Percentiles rank a stretch among this genome's conserved stretches.
Evolutionary conservation across 176 grass and related monocot genomes (phyloP).

Genomic region (Elymus sibiricus): DNA sequence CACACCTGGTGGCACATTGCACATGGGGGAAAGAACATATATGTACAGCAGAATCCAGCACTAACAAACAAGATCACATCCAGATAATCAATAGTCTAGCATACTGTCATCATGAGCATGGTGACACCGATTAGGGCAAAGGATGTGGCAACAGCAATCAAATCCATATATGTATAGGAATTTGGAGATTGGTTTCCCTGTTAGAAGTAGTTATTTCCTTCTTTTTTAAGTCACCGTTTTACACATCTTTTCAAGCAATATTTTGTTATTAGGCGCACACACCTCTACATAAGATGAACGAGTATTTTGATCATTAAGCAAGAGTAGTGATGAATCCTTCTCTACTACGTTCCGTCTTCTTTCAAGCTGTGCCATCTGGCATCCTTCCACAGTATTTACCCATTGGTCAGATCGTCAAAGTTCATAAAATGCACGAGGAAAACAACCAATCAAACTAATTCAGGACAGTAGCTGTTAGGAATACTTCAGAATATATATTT

Average conservation of each 20-base stretch:
- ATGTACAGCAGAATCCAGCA: neutral
- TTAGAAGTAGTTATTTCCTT: neutral
- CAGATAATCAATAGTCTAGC: neutral
- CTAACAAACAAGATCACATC: constrained; percentile 11
- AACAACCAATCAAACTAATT: constrained; percentile 4
- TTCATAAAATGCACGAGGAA: neutral
- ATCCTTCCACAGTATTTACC: neutral
- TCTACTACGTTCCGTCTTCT: neutral
- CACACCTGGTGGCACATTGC: neutral
- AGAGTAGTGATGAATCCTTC: neutral
- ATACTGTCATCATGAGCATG: neutral
- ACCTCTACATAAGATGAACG: neutral
- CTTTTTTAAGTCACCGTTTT: neutral
- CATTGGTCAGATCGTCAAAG: neutral
- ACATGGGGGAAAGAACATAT: neutral
- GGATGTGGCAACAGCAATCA: neutral
- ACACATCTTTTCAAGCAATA: neutral
- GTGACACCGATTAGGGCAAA: neutral
- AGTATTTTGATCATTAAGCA: neutral
- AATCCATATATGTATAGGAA: neutral
- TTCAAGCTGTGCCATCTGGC: neutral
- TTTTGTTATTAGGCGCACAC: neutral
- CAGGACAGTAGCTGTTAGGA: neutral
- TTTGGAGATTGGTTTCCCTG: neutral
- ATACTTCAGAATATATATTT: neutral